Percentiles rank a stretch among this genome's conserved stretches.
These are phyloP conservation scores for Verticillium tricorpus DNA, from an alignment of 2,329 filamentous ascomycete genomes.

Conservation along the genomic window DNA sequence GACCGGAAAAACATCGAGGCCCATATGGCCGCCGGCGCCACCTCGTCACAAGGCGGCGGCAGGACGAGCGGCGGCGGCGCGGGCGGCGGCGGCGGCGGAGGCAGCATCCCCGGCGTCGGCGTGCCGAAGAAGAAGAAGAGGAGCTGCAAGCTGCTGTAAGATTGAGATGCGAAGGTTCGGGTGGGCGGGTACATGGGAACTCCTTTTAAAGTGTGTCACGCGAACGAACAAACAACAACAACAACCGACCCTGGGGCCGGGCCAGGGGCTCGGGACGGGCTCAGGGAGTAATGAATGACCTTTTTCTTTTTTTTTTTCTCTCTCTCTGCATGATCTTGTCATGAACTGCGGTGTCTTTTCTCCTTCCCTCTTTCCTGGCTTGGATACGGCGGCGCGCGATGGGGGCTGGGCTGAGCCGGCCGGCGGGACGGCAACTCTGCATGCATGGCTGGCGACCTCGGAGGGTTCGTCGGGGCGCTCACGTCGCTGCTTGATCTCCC, in stretches of 20 bases:
- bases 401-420: not conserved
- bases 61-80: constrained; percentile 19
- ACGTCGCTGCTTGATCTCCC: too few relatives aligned
- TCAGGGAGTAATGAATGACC: constrained; percentile 8
- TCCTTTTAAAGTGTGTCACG: not conserved
- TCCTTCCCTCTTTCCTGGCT: not conserved
- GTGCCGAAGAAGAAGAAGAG: constrained; percentile 78
- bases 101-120: constrained; percentile 36
- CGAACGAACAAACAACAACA: not conserved
- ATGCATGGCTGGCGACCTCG: not conserved
- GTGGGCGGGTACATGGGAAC: too few relatives aligned
- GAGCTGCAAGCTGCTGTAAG: constrained; percentile 74
- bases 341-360: constrained; percentile 19
- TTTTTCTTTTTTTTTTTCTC: constrained; percentile 3
- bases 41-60: constrained; percentile 25
- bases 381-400: not conserved
- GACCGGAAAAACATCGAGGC: constrained; percentile 61
- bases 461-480: too few relatives aligned
- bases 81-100: constrained; percentile 21
- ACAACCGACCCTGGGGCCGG: not conserved
- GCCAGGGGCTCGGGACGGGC: not conserved
- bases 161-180: not conserved
- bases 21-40: constrained; percentile 33
- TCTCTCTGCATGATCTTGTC: constrained; percentile 22
- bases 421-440: not conserved